Conservation (phyloP, 176 grass and related monocot genomes). For the Sorghum bicolor region Sorghum_bicolor_NCBIv3 NC_012871.2:361501-362000, state of each 20-base stretch:
- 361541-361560: background rate
- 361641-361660: conserved; percentile 85
- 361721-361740: background rate
- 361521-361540: background rate
- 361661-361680: background rate
- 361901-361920: conserved; percentile 54
- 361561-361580: conserved; percentile 52
- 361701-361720: background rate
- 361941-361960: conserved; percentile 18
- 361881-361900: conserved; percentile 62
- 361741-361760: too few species aligned
- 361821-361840: conserved; percentile 22
- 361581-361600: conserved; percentile 79
- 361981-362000: conserved; percentile 21
- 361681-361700: background rate
- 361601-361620: conserved; percentile 78
- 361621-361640: conserved; percentile 74
- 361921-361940: conserved; percentile 63
- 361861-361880: conserved; percentile 35
- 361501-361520: background rate
- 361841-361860: background rate
- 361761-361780: conserved; percentile 76
- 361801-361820: conserved; percentile 17
- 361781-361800: conserved; percentile 40
- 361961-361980: conserved; percentile 69